Percentiles rank a stretch among this genome's conserved stretches.
Conservation (phyloP, 352 stramenopile genomes). For the Aphanomyces cochlioides region DNA sequence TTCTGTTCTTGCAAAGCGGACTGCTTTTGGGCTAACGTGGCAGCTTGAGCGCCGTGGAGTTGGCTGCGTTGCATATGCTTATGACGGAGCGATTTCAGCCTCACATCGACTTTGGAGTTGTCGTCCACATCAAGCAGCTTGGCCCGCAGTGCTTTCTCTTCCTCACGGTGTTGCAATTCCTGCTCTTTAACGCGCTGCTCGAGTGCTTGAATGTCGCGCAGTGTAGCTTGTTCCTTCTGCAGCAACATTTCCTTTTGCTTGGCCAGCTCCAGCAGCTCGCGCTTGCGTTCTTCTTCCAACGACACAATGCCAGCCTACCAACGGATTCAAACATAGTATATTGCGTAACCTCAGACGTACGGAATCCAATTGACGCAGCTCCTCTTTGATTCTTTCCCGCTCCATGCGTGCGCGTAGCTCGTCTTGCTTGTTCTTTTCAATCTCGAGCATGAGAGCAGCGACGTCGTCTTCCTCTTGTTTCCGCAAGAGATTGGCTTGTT, state of each 20-base stretch:
- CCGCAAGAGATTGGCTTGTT: slow-evolving; percentile 8
- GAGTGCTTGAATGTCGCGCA: slow-evolving; percentile 23
- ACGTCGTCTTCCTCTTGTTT: slow-evolving; percentile 24
- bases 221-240: slow-evolving; percentile 9
- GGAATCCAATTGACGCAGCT: slow-evolving; percentile 11
- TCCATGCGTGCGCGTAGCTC: slow-evolving; percentile 17
- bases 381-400: slow-evolving; percentile 21
- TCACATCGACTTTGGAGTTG: not conserved
- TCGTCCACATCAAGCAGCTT: slow-evolving; percentile 1
- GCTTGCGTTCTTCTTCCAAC: slow-evolving; percentile 24
- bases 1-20: slow-evolving; percentile 3
- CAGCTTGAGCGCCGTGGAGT: not conserved
- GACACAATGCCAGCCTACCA: slow-evolving; percentile 13
- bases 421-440: slow-evolving; percentile 22
- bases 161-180: slow-evolving; percentile 14
- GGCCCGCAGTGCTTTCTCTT: not conserved
- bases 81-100: not conserved
- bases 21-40: slow-evolving; percentile 10
- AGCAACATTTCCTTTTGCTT: slow-evolving; percentile 7
- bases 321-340: not conserved
- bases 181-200: slow-evolving; percentile 26
- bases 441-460: slow-evolving; percentile 13
- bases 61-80: slow-evolving; percentile 25
- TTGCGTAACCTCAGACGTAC: not conserved
- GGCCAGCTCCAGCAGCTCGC: slow-evolving; percentile 17